These are phyloP conservation scores for Aspergillus japonicus DNA, from an alignment of 2,329 filamentous ascomycete genomes.

Conservation along the genomic window DNA sequence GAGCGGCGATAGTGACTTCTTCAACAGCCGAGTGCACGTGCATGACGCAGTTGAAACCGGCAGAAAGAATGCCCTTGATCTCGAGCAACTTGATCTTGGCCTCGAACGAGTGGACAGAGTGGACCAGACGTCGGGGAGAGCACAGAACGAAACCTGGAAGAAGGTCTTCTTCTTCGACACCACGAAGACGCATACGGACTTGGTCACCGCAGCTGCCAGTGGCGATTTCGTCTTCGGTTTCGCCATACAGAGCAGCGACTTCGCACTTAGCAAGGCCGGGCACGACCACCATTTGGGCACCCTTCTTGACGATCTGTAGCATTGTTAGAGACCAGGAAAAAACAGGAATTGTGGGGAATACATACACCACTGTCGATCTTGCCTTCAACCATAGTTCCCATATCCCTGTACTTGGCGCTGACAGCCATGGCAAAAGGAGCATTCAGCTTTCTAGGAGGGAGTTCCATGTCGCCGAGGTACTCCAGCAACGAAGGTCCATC, in stretches of 20 bases:
- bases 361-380: conserved; percentile 80
- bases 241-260: conserved; percentile 83
- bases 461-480: conserved; percentile 90
- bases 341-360: too few species aligned
- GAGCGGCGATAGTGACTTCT: conserved; percentile 85
- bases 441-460: conserved; percentile 91
- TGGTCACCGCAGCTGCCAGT: conserved; percentile 90
- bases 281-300: conserved; percentile 86
- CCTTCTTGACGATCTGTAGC: conserved; percentile 75
- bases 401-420: conserved; percentile 91
- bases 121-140: conserved; percentile 87
- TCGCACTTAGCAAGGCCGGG: conserved; percentile 82
- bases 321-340: too few species aligned
- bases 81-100: conserved; percentile 96
- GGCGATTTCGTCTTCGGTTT: conserved; percentile 88
- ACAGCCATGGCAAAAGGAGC: conserved; percentile 99
- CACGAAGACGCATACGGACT: conserved; percentile 84
- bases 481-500: conserved; percentile 87
- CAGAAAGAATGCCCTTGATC: conserved; percentile 87
- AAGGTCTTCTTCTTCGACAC: conserved; percentile 96
- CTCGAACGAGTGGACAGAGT: conserved; percentile 86
- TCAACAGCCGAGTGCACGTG: conserved; percentile 97
- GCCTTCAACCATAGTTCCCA: conserved; percentile 96
- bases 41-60: conserved; percentile 96
- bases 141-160: conserved; percentile 94